Conservation (phyloP, 768 basidiomycete genomes). For the Strobilomyces dryophilus region DNA sequence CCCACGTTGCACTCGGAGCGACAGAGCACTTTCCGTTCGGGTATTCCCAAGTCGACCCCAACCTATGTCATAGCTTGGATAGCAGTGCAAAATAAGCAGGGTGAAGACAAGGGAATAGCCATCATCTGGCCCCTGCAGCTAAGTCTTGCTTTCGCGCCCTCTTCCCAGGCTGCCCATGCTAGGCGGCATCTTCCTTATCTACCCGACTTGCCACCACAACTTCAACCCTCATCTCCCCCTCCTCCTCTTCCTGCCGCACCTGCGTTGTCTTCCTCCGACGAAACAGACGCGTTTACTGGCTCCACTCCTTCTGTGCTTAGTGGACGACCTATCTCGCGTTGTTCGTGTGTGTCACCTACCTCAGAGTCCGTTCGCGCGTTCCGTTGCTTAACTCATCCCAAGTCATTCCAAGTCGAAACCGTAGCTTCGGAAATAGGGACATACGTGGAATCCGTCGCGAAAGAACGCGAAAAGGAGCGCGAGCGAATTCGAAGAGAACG, state of each 20-base stretch:
- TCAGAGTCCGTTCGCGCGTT: conserved; percentile 41
- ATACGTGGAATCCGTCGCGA: conserved; percentile 72
- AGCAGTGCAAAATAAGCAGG: conserved; percentile 70
- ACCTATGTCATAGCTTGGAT: conserved; percentile 69
- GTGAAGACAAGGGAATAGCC: conserved; percentile 75
- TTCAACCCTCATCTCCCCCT: conserved; percentile 50
- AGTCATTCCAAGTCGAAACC: conserved; percentile 44
- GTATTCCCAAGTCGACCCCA: conserved; percentile 17
- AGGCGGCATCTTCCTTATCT: conserved; percentile 48
- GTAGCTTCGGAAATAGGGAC: conserved; percentile 59
- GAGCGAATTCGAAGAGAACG: conserved; percentile 68
- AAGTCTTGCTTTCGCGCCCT: conserved; percentile 44
- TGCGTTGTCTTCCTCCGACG: conserved; percentile 17
- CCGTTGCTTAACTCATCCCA: conserved; percentile 49
- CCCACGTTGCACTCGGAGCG: conserved; percentile 15
- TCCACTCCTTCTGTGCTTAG: conserved; percentile 10
- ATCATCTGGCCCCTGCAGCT: conserved; percentile 68
- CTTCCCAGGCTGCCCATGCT: conserved; percentile 33
- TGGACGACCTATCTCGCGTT: conserved; percentile 31
- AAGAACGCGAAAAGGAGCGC: conserved; percentile 74
- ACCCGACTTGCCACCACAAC: conserved; percentile 60
- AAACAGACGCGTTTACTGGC: not conserved
- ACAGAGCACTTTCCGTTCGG: conserved; percentile 18
- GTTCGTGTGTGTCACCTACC: conserved; percentile 33
- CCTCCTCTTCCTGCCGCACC: conserved; percentile 31